Conservation (phyloP, 2,329 filamentous ascomycete species). For the Neofusicoccum umdonicola region DNA sequence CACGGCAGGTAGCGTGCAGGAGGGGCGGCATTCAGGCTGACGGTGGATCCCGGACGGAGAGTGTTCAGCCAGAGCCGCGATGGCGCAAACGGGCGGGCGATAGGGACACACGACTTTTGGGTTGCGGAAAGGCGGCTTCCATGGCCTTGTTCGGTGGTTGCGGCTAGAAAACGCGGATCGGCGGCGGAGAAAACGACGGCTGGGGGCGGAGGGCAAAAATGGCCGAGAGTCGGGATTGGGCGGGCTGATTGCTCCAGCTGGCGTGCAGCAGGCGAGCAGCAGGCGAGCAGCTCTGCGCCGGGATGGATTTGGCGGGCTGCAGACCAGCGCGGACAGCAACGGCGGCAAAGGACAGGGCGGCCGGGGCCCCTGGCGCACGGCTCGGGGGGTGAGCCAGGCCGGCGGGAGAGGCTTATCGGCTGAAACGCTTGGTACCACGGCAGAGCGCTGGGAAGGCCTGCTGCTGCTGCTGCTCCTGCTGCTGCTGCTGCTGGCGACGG, state of each 20-base stretch:
- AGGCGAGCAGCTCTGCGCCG: neutral
- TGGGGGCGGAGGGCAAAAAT: neutral
- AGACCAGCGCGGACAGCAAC: neutral
- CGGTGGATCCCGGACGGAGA: neutral
- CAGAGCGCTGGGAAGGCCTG: neutral
- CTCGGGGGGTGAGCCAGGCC: conserved; percentile 5
- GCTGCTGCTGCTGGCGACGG: neutral
- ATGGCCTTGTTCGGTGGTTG: neutral
- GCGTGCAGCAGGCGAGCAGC: neutral
- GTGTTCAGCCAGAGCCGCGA: neutral
- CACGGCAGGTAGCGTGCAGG: conserved; percentile 7
- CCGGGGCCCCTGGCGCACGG: neutral
- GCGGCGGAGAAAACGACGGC: neutral
- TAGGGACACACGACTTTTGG: neutral
- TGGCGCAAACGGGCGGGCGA: neutral
- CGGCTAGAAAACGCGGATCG: neutral
- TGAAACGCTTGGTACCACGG: conserved; percentile 12
- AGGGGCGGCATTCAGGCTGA: neutral
- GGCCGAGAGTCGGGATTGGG: neutral
- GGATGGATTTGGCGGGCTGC: neutral
- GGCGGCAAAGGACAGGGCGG: neutral
- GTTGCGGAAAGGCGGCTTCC: neutral
- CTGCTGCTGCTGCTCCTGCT: too few relatives aligned
- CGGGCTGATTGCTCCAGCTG: neutral
- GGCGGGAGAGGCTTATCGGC: conserved; percentile 15